Evolutionary conservation across 495 filamentous ascomycete species (phyloP), one percentile per base, ranked within the genome.

Genomic region (Saxophila tyrrhenica): DNA sequence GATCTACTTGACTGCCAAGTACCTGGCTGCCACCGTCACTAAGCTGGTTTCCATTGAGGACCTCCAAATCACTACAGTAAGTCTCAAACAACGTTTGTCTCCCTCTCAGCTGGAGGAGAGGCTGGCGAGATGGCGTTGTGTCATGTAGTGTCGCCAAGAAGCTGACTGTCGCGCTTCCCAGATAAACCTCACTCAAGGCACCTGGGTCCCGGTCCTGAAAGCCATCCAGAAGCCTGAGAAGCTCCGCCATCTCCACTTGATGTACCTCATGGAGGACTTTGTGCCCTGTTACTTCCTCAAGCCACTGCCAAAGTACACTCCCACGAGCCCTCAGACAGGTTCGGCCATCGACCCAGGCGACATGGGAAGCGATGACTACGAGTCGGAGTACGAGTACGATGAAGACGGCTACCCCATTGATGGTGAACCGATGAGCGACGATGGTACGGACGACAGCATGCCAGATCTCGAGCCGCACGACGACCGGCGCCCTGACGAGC

Each of bases 191-290:
- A 54, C 24, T 9, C 20, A 53, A n/a, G 58, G 54, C 19, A 50
- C 3, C 9, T 61, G 58, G 58, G 22, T 51, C 1, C 20, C 58
- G 10, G 24, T 57, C 22, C 21, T 61, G 22, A 32, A 54, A 19
- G 39, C 24, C 2, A 25, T 61, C 20, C 42, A 50, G 54, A 50
- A 47, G 46, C 35, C 54, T 2, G 8, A 39, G 3, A 35, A 41
- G 8, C 35, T 61, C 15, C 7, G 47, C 1, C 58, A 61, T 17
- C 35, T 61, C 1, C 54, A 61, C 19, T 38, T 61, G 22, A 53
- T 54, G 54, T 54, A 45, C 24, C 42, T 54, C 1, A 39, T 25
- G 13, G 54, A 61, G 25, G 38, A 2, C 1, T 16, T 24, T 11
- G 15, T 32, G 3, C 56, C 39, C 17, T 47, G 25, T 13, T 60